Base-by-base conservation (phyloP, 805 yeast genomes). In the Metschnikowia kofuensis region DNA sequence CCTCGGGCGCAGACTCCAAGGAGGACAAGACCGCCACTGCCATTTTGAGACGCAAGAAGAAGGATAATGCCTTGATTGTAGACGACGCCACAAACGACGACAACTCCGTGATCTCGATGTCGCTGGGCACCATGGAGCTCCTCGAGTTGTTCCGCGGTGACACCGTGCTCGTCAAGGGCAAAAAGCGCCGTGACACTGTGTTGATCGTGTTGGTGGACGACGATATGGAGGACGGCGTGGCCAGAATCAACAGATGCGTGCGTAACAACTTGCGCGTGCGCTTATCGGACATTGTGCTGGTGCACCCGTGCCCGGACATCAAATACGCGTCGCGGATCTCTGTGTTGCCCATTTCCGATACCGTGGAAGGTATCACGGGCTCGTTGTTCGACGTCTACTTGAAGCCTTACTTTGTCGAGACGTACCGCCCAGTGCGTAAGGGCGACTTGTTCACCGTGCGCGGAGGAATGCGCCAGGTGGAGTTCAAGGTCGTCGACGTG, bases 381-480 rank as follows among this genome's bases (percentile, higher is more conserved):
- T 89, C 96, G 9, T 76, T 94, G 59, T 94, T 94, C 60, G 99
- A 94, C 64, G 96, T 91, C 26, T 94, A 86, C 75, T 80, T 94
- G 68, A 94, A 94, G 75, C 99, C 99, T 37, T 94, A 94, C 75
- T 94, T 94, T 67, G 97, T 94, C 40, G 99, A 94, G 74, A 97
- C 99, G 49, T 94, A 94, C 74, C 85, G 99, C 73, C 99, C 99
- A 4, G 97, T 94, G 36, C 87, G 97, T 72, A 92, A 91, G 68
- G 97, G 97, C 56, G 99, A 94, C 66, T 87, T 88, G 61, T 94
- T 94, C 72, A 83, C 92, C 42, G 98, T 89, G 27, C 84, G 99
- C 69, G 99, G 99, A 64, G 97, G 97, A 67, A 94, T 94, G 99
- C 85, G 99, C 74, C 98, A 92, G 68, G 99, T 94, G 39, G 99